phyloP scores from a whole-genome alignment of 1,139 yeast species.

The Suhomyces maxii region DNA sequence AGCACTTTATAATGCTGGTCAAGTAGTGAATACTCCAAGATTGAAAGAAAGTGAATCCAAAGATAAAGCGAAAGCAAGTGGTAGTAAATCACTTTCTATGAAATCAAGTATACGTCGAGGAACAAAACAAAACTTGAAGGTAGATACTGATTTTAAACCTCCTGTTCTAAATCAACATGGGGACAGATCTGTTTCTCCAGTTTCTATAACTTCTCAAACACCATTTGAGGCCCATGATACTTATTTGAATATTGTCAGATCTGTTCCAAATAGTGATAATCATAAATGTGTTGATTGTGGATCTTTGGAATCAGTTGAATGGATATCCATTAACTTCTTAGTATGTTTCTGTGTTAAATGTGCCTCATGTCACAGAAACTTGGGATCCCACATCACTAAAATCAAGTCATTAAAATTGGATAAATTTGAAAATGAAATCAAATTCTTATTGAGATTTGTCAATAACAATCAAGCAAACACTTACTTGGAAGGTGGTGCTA shows the following conservation, averaged over 20 bases:
- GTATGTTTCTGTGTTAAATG: conserved; percentile 81
- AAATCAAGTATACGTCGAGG: conserved; percentile 1
- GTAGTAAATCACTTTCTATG: neutral
- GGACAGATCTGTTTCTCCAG: conserved; percentile 31
- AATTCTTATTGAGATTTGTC: conserved; percentile 39
- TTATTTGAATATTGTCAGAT: conserved; percentile 45
- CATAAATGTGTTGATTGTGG: conserved; percentile 79
- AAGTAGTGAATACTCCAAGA: conserved; percentile 33
- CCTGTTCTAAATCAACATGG: conserved; percentile 7
- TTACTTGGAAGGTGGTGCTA: conserved; percentile 34
- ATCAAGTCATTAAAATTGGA: conserved; percentile 53
- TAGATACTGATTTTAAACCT: conserved; percentile 6
- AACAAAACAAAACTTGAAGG: conserved; percentile 5
- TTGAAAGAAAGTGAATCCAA: conserved; percentile 10
- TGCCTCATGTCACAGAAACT: conserved; percentile 57
- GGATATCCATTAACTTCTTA: conserved; percentile 80
- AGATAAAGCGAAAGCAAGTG: conserved; percentile 1
- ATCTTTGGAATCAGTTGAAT: conserved; percentile 63
- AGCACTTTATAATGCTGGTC: conserved; percentile 54
- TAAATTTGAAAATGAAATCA: conserved; percentile 44
- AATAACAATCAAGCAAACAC: conserved; percentile 42
- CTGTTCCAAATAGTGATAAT: conserved; percentile 56
- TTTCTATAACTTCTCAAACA: conserved; percentile 31
- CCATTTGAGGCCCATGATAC: conserved; percentile 25
- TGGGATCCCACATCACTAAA: conserved; percentile 54